Percentiles rank a stretch among this genome's conserved stretches.
Conservation (phyloP, 2,329 filamentous ascomycete genomes). For the Clarireedia homoeocarpa region DNA sequence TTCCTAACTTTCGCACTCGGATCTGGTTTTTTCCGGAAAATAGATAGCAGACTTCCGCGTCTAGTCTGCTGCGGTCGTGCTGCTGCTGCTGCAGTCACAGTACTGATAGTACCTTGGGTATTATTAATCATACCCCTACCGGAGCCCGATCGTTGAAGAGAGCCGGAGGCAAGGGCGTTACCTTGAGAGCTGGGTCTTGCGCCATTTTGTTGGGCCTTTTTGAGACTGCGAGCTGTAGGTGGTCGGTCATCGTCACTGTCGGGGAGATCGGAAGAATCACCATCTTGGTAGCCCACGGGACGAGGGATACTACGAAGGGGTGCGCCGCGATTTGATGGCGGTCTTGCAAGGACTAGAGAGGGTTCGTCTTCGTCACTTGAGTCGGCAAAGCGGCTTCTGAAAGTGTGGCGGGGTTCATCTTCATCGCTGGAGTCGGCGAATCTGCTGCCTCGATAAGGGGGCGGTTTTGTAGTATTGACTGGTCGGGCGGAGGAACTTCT, state of each 20-base stretch:
- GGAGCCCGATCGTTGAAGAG: conserved; percentile 33
- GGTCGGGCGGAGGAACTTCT: conserved; percentile 14
- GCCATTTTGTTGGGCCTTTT: conserved; percentile 10
- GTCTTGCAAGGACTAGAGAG: conserved; percentile 8
- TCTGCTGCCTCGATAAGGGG: conserved; percentile 17
- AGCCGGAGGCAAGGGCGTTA: conserved; percentile 19
- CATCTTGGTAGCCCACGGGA: conserved; percentile 41
- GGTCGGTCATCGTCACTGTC: conserved; percentile 48
- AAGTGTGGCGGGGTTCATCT: conserved; percentile 24
- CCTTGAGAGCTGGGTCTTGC: conserved; percentile 10
- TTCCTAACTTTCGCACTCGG: conserved; percentile 45
- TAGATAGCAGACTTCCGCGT: conserved; percentile 47
- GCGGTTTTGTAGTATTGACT: conserved; percentile 13
- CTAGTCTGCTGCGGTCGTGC: conserved; percentile 25
- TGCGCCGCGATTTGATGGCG: conserved; percentile 18
- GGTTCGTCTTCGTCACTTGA: conserved; percentile 50
- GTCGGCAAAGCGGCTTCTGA: conserved; percentile 48
- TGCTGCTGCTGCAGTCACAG: conserved; percentile 20
- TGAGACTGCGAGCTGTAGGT: conserved; percentile 15
- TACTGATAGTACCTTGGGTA: conserved; percentile 1
- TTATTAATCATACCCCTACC: conserved; percentile 26
- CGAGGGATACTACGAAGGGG: conserved; percentile 44
- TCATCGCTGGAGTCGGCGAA: conserved; percentile 32
- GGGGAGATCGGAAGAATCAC: conserved; percentile 51
- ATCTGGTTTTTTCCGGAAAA: conserved; percentile 56